phyloP scores from a whole-genome alignment of 257 asterid species.

The Schizonepeta tenuifolia region DNA sequence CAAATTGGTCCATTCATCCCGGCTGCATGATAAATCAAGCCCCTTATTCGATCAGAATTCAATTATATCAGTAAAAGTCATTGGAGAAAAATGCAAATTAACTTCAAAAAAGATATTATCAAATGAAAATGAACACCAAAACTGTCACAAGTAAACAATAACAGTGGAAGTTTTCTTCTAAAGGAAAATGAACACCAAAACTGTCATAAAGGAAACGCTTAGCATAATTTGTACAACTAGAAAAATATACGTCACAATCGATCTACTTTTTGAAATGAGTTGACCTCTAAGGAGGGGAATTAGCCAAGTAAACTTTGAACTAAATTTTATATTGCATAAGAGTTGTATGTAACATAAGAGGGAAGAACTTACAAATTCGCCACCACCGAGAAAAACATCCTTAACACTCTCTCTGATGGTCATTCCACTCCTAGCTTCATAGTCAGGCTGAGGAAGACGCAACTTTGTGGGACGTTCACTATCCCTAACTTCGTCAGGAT shows the following conservation, averaged over 20 bases:
- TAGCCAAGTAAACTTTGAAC: background rate
- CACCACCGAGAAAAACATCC: conserved; percentile 87
- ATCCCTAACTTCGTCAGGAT: conserved; percentile 97
- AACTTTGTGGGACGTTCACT: conserved; percentile 92
- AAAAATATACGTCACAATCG: background rate
- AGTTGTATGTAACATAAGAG: conserved; percentile 2
- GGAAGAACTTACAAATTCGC: conserved; percentile 79
- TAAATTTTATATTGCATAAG: background rate
- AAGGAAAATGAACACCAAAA: conserved; percentile 12
- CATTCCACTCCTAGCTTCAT: conserved; percentile 64
- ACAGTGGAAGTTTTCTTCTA: background rate
- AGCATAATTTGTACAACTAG: background rate
- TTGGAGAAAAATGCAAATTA: conserved; percentile 8
- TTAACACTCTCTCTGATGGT: conserved; percentile 87
- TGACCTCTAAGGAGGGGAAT: background rate
- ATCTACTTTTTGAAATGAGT: background rate
- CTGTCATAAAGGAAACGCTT: background rate
- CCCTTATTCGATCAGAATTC: background rate
- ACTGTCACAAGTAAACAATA: background rate
- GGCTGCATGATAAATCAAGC: background rate
- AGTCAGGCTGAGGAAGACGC: conserved; percentile 88
- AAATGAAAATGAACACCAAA: conserved; percentile 6
- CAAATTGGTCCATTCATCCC: background rate
- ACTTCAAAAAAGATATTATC: background rate
- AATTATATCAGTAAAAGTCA: background rate